phyloP scores from a whole-genome alignment of 2,329 filamentous ascomycete genomes.

The Capronia americana region DNA sequence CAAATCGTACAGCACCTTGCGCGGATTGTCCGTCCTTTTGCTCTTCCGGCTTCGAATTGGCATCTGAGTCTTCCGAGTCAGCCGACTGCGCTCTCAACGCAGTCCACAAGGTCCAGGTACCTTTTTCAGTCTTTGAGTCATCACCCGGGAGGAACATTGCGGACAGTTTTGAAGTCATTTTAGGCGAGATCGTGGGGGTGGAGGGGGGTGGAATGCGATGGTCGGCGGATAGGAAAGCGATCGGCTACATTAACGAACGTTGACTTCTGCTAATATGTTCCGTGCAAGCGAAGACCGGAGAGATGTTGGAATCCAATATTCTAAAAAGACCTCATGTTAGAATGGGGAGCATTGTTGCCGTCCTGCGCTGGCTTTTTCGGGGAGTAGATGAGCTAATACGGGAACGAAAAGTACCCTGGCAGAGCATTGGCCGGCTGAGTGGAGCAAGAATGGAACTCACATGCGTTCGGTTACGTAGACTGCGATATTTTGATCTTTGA shows the following conservation, averaged over 20 bases:
- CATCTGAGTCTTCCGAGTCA: conserved; percentile 38
- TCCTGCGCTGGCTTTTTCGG: background rate
- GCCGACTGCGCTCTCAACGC: conserved; percentile 1
- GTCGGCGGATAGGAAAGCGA: conserved; percentile 19
- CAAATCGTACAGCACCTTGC: conserved; percentile 70
- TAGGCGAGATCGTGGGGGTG: conserved; percentile 16
- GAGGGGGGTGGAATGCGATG: conserved; percentile 8
- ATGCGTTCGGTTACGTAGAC: conserved; percentile 23
- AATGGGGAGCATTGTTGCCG: conserved; percentile 11
- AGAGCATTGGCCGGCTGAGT: conserved; percentile 24
- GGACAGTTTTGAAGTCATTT: conserved; percentile 39
- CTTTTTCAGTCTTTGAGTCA: conserved; percentile 32
- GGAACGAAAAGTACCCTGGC: conserved; percentile 15
- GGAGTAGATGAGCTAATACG: conserved; percentile 33
- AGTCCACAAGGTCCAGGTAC: conserved; percentile 25
- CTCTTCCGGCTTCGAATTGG: conserved; percentile 41
- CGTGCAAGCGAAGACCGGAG: conserved; percentile 7
- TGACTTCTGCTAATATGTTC: conserved; percentile 1
- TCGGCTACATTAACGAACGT: conserved; percentile 34
- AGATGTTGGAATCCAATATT: conserved; percentile 19
- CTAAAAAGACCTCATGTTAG: conserved; percentile 28
- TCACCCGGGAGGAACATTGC: conserved; percentile 38
- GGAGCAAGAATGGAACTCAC: conserved; percentile 24
- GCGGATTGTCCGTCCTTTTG: conserved; percentile 26
- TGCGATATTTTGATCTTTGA: conserved; percentile 27